Percentiles rank a stretch among this genome's conserved stretches.
These are phyloP conservation scores for Gaertneriomyces sp. DNA, from an alignment of 192 early-diverging fungal species.

Conservation along the genomic window DNA sequence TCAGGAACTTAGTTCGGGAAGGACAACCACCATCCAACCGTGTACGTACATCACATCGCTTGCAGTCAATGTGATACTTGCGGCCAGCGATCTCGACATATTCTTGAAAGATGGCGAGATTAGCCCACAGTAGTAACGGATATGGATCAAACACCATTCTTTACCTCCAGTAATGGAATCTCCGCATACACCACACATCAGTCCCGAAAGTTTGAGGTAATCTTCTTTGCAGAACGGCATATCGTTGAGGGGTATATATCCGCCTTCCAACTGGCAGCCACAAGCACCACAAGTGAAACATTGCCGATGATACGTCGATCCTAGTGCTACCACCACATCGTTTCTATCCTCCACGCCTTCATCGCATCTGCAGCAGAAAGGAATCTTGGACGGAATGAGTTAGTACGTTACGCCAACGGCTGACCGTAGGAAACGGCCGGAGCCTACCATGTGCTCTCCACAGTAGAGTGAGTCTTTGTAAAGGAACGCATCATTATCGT, in stretches of 20 bases:
- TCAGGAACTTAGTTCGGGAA: neutral
- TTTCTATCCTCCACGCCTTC: neutral
- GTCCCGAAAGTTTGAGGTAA: conserved; percentile 11
- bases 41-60: conserved; percentile 27
- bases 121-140: neutral
- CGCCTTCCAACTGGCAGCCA: conserved; percentile 9
- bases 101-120: neutral
- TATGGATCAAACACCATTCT: neutral
- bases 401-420: no score
- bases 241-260: conserved; percentile 7
- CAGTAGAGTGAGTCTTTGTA: conserved; percentile 16
- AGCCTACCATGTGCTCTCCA: conserved; percentile 7
- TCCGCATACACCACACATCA: conserved; percentile 28
- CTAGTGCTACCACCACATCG: conserved; percentile 4
- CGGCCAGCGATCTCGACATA: conserved; percentile 26
- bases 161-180: conserved; percentile 13
- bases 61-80: conserved; percentile 31
- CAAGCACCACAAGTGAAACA: conserved; percentile 27
- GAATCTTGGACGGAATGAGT: no score
- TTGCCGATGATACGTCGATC: conserved; percentile 8
- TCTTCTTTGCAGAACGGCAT: conserved; percentile 16
- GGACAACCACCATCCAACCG: neutral
- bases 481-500: conserved; percentile 5
- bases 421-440: no score
- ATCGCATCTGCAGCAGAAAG: neutral